Evolutionary conservation across 2,329 filamentous ascomycete species (phyloP).

Genomic region (Dactylonectria macrodidyma): DNA sequence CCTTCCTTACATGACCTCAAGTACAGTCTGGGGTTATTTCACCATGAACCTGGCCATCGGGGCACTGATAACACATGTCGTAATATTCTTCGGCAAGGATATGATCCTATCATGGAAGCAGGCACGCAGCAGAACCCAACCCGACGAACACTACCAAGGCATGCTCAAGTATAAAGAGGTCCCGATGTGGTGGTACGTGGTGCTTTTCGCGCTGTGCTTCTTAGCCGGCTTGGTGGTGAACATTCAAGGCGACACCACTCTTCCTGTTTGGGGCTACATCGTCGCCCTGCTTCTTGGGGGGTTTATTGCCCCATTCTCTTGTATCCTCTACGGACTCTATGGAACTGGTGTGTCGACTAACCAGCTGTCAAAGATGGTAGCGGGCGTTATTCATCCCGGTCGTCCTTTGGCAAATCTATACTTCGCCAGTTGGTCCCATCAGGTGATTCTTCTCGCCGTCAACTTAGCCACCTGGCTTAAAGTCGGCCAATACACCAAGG

Average conservation of each 20-base stretch:
- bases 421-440: conserved; percentile 55
- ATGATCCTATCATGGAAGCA: conserved; percentile 28
- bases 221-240: conserved; percentile 53
- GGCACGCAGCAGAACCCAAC: conserved; percentile 34
- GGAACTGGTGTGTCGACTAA: conserved; percentile 41
- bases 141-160: conserved; percentile 58
- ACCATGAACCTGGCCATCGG: conserved; percentile 51
- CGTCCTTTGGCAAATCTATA: conserved; percentile 59
- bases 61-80: conserved; percentile 39
- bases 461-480: conserved; percentile 52
- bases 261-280: conserved; percentile 55
- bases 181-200: conserved; percentile 55
- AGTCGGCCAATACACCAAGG: conserved; percentile 55
- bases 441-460: conserved; percentile 52
- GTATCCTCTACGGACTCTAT: conserved; percentile 48
- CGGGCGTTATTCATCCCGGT: conserved; percentile 61
- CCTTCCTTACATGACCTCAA: conserved; percentile 47
- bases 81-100: conserved; percentile 35
- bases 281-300: conserved; percentile 50
- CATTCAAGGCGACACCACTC: conserved; percentile 54
- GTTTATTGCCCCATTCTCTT: conserved; percentile 55
- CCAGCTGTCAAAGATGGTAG: conserved; percentile 59
- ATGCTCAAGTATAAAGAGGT: conserved; percentile 59
- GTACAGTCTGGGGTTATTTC: conserved; percentile 46
- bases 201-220: conserved; percentile 50